phyloP scores from a whole-genome alignment of 352 stramenopile genomes.

The Phytophthora pini region DNA sequence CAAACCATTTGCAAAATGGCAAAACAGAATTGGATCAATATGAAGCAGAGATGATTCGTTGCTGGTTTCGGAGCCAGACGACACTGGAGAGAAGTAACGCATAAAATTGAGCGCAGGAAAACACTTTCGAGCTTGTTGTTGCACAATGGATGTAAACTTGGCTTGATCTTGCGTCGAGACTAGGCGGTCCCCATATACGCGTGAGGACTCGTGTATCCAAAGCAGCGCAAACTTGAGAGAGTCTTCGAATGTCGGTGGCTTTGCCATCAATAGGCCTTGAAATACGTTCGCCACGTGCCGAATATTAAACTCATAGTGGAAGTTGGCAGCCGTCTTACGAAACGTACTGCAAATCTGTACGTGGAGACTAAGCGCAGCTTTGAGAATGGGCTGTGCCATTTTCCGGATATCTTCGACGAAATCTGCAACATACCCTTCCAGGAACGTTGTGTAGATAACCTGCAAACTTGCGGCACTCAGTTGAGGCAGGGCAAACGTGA shows the following conservation, averaged over 20 bases:
- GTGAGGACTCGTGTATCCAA: constrained; percentile 96
- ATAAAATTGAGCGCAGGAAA: constrained; percentile 93
- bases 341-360: constrained; percentile 80
- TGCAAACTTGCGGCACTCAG: constrained; percentile 89
- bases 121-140: constrained; percentile 93
- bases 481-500: constrained; percentile 93
- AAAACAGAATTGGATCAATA: constrained; percentile 92
- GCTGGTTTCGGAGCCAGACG: constrained; percentile 16
- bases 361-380: constrained; percentile 92
- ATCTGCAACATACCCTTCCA: constrained; percentile 93
- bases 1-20: constrained; percentile 91
- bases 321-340: constrained; percentile 95
- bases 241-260: constrained; percentile 86
- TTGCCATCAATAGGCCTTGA: constrained; percentile 92
- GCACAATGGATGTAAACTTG: constrained; percentile 90
- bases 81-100: constrained; percentile 84
- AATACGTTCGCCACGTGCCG: constrained; percentile 95
- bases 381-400: constrained; percentile 85
- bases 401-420: constrained; percentile 94
- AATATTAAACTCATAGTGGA: constrained; percentile 98
- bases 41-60: constrained; percentile 20
- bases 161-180: constrained; percentile 78
- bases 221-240: constrained; percentile 92
- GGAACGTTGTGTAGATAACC: constrained; percentile 95
- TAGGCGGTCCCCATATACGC: constrained; percentile 96